A percentile compares a stretch with the other conserved stretches of the same genome.
Conservation (phyloP, 306 rosid genomes). For the Sesbania bispinosa region DNA sequence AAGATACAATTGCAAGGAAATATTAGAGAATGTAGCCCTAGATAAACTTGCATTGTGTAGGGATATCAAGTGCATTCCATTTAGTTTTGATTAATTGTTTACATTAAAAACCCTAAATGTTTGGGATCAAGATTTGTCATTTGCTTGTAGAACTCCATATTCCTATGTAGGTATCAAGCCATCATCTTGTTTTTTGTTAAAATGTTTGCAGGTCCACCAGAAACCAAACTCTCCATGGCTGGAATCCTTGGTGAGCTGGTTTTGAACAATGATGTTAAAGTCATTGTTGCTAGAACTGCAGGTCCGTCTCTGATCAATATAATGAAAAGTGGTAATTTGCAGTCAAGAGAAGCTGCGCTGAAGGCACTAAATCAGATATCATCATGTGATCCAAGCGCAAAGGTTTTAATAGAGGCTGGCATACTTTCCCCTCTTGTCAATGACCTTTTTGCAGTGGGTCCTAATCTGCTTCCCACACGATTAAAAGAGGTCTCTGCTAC, state of each 20-base stretch:
- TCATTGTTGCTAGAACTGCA: constrained; percentile 71
- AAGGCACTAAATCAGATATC: constrained; percentile 93
- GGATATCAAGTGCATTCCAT: neutral
- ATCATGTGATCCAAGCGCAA: constrained; percentile 87
- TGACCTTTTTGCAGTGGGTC: constrained; percentile 88
- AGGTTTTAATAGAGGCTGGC: constrained; percentile 86
- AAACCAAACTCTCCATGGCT: constrained; percentile 86
- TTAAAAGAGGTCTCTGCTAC: constrained; percentile 93
- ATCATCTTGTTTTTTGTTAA: constrained; percentile 26
- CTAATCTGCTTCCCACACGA: constrained; percentile 78
- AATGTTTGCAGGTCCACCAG: constrained; percentile 80
- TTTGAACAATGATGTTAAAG: constrained; percentile 80
- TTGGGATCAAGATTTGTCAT: constrained; percentile 5
- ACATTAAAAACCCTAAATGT: no score
- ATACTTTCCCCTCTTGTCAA: constrained; percentile 91
- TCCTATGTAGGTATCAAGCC: neutral
- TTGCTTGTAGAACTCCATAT: constrained; percentile 13
- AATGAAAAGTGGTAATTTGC: constrained; percentile 74
- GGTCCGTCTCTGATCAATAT: constrained; percentile 82
- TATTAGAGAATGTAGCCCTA: neutral
- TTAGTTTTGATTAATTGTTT: constrained; percentile 19
- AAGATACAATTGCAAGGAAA: neutral
- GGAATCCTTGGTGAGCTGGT: constrained; percentile 86
- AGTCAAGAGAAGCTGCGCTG: constrained; percentile 88
- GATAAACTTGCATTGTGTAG: neutral